Evolutionary conservation across 192 early-diverging fungal genomes (phyloP).

Genomic region (Gaertneriomyces semiglobifer): DNA sequence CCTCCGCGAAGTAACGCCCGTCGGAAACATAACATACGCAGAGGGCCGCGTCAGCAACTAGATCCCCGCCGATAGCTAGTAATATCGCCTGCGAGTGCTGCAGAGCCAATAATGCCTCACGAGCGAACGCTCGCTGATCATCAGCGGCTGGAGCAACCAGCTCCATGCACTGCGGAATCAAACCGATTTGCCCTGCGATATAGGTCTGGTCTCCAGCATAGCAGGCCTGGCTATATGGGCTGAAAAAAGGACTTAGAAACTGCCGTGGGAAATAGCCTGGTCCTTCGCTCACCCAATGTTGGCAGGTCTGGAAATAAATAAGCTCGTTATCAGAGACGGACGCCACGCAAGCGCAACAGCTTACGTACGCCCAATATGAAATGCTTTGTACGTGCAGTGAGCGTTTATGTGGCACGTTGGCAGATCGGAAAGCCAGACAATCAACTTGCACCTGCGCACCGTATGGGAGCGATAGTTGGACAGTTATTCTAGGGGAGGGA

Average conservation of each 20-base stretch:
- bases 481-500: constrained; percentile 52
- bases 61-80: background rate
- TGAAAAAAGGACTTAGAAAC: constrained; percentile 1
- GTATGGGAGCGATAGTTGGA: constrained; percentile 46
- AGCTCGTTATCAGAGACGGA: background rate
- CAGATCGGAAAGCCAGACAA: constrained; percentile 46
- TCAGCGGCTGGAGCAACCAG: constrained; percentile 40
- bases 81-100: no score
- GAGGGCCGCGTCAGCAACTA: constrained; percentile 31
- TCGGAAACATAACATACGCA: constrained; percentile 63
- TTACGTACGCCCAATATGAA: constrained; percentile 77
- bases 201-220: constrained; percentile 59
- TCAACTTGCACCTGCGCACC: constrained; percentile 62
- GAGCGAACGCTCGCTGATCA: background rate
- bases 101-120: constrained; percentile 22
- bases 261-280: background rate
- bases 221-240: constrained; percentile 72
- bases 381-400: constrained; percentile 79
- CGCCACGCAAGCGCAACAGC: background rate
- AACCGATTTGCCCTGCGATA: constrained; percentile 77
- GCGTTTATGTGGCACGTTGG: constrained; percentile 25
- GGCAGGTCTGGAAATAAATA: constrained; percentile 56
- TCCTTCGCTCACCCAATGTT: constrained; percentile 63
- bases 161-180: constrained; percentile 61
- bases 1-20: constrained; percentile 28